These are phyloP conservation scores for Chytriomyces sp. DNA, from an alignment of 192 early-diverging fungal species.

Conservation along the genomic window DNA sequence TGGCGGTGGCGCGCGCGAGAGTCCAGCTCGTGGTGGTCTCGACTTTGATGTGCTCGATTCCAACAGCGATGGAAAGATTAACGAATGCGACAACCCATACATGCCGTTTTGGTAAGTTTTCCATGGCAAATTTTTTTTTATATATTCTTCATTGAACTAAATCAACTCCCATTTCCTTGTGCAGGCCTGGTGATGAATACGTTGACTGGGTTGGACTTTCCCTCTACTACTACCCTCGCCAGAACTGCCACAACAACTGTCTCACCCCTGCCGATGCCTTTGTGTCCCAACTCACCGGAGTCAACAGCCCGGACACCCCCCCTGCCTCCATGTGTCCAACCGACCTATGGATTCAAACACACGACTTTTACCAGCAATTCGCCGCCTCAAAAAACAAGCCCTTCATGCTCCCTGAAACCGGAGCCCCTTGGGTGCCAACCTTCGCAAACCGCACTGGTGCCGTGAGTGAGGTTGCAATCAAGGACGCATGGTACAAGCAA, in stretches of 20 bases:
- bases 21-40: conserved; percentile 19
- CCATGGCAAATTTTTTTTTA: no score
- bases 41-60: conserved; percentile 44
- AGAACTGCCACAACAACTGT: conserved; percentile 20
- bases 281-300: conserved; percentile 14
- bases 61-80: conserved; percentile 41
- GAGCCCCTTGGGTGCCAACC: conserved; percentile 31
- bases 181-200: conserved; percentile 44
- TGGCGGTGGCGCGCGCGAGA: conserved; percentile 15
- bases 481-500: conserved; percentile 10
- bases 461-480: not conserved
- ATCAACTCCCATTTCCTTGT: no score
- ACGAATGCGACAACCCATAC: conserved; percentile 47
- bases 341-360: conserved; percentile 15
- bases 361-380: conserved; percentile 54
- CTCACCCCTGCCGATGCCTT: conserved; percentile 10
- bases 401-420: conserved; percentile 50
- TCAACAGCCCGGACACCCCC: conserved; percentile 5
- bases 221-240: conserved; percentile 43
- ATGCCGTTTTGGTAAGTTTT: conserved; percentile 35
- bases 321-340: not conserved
- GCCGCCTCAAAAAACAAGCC: conserved; percentile 44
- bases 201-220: conserved; percentile 57
- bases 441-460: conserved; percentile 6
- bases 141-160: no score